These are phyloP conservation scores for Sideroxylon spinosum DNA, from an alignment of 179 eudicot genomes.

Conservation along the genomic window DNA sequence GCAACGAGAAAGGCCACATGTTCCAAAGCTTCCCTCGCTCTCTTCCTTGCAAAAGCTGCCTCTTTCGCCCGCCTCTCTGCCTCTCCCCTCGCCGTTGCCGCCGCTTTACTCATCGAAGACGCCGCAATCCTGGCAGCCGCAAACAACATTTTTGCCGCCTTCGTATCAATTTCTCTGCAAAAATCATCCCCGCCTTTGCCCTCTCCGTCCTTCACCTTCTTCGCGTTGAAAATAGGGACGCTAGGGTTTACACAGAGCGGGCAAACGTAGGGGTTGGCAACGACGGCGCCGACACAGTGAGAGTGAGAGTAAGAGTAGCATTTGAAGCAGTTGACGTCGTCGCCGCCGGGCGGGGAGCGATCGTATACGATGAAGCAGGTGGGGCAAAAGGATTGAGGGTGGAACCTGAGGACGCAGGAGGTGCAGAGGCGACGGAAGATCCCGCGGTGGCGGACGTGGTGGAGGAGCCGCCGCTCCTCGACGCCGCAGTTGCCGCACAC, in stretches of 20 bases:
- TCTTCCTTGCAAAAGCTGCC: constrained; percentile 60
- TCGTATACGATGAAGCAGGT: constrained; percentile 60
- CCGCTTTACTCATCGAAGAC: constrained; percentile 50
- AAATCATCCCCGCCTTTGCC: background rate
- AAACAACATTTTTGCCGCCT: constrained; percentile 38
- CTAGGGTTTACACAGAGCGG: constrained; percentile 52
- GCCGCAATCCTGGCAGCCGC: constrained; percentile 61
- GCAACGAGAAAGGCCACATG: constrained; percentile 33
- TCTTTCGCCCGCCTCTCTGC: constrained; percentile 67
- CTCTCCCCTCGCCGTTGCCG: constrained; percentile 36
- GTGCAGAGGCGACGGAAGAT: constrained; percentile 64
- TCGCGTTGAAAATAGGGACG: constrained; percentile 37
- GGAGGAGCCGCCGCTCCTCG: constrained; percentile 57
- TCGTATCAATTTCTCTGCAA: constrained; percentile 34
- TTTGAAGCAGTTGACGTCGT: constrained; percentile 40
- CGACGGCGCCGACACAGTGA: constrained; percentile 31
- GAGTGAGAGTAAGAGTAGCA: constrained; percentile 61
- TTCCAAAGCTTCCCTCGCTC: constrained; percentile 73
- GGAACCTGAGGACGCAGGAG: constrained; percentile 60
- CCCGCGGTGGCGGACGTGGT: constrained; percentile 51
- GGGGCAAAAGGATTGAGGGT: constrained; percentile 69
- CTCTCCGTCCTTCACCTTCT: constrained; percentile 19
- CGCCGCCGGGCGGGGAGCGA: constrained; percentile 20
- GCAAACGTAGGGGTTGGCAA: constrained; percentile 46
- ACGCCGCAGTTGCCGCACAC: constrained; percentile 53